These are phyloP conservation scores for Suhomyces coccinellae DNA, from an alignment of 1,139 yeast genomes.

Conservation along the genomic window DNA sequence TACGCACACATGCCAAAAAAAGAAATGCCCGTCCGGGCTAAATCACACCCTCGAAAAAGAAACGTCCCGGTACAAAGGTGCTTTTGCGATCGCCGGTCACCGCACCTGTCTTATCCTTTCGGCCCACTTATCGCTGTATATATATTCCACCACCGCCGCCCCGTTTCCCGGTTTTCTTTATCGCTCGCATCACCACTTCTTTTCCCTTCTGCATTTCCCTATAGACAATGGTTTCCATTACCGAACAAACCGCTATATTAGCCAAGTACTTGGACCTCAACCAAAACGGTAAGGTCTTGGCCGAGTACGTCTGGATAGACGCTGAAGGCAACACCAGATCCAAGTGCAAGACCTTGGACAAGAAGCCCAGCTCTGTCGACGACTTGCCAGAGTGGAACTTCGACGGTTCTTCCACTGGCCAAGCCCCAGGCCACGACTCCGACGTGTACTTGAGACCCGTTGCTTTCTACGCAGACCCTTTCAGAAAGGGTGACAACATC, in stretches of 20 bases:
- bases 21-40: conserved; percentile 4
- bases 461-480: conserved; percentile 92
- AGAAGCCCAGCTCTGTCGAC: conserved; percentile 69
- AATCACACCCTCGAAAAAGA: conserved; percentile 1
- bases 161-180: conserved; percentile 1
- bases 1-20: conserved; percentile 2
- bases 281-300: conserved; percentile 84
- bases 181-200: neutral
- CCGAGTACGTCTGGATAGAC: conserved; percentile 98
- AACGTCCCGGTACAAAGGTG: neutral
- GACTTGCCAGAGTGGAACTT: conserved; percentile 99
- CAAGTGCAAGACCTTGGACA: conserved; percentile 81
- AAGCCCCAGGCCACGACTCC: conserved; percentile 98
- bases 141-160: conserved; percentile 1
- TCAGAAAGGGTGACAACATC: conserved; percentile 96
- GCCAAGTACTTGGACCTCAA: conserved; percentile 80
- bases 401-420: conserved; percentile 98
- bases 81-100: neutral
- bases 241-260: conserved; percentile 74
- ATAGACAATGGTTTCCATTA: conserved; percentile 38
- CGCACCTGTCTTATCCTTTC: neutral
- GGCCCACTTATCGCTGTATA: conserved; percentile 2
- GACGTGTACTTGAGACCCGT: conserved; percentile 94
- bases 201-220: conserved; percentile 2
- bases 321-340: conserved; percentile 91